A percentile compares a stretch with the other conserved stretches of the same genome.
phyloP scores from a whole-genome alignment of 192 early-diverging fungal species.

The Rhizophagus clarus region DNA sequence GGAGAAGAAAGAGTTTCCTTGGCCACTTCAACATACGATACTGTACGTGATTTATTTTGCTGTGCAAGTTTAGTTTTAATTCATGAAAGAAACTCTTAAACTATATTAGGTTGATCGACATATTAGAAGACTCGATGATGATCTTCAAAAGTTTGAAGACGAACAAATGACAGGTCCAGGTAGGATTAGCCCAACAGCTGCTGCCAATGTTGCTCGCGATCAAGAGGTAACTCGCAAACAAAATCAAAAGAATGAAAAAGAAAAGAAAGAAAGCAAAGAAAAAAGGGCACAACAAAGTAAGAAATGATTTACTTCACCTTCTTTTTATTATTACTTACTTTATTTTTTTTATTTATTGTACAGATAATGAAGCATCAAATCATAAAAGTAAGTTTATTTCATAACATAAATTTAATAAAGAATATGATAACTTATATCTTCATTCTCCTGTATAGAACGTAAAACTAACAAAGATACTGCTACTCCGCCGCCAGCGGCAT shows the following conservation, averaged over 20 bases:
- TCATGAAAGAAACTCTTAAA: background rate
- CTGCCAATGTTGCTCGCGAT: slow-evolving; percentile 35
- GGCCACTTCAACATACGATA: slow-evolving; percentile 91
- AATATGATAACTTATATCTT: background rate
- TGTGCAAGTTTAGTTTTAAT: background rate
- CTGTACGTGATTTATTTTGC: slow-evolving; percentile 53
- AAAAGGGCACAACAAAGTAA: slow-evolving; percentile 37
- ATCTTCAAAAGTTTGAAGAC: slow-evolving; percentile 89
- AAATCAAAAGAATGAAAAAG: slow-evolving; percentile 36
- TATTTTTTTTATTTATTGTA: background rate
- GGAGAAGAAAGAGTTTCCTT: slow-evolving; percentile 94
- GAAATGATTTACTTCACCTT: background rate
- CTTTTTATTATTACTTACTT: background rate
- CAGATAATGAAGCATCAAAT: slow-evolving; percentile 32
- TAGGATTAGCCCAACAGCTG: slow-evolving; percentile 39
- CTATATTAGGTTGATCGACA: slow-evolving; percentile 78
- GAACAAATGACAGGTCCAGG: slow-evolving; percentile 75
- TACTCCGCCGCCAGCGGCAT: slow-evolving; percentile 30
- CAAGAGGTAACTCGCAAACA: slow-evolving; percentile 46
- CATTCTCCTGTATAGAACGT: slow-evolving; percentile 25
- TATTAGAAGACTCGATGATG: slow-evolving; percentile 88
- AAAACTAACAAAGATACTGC: slow-evolving; percentile 38
- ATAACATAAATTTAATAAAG: background rate
- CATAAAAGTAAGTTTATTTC: slow-evolving; percentile 42
- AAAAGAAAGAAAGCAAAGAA: slow-evolving; percentile 37